Conservation (phyloP, 306 rosid genomes). For the Geum urbanum region DNA sequence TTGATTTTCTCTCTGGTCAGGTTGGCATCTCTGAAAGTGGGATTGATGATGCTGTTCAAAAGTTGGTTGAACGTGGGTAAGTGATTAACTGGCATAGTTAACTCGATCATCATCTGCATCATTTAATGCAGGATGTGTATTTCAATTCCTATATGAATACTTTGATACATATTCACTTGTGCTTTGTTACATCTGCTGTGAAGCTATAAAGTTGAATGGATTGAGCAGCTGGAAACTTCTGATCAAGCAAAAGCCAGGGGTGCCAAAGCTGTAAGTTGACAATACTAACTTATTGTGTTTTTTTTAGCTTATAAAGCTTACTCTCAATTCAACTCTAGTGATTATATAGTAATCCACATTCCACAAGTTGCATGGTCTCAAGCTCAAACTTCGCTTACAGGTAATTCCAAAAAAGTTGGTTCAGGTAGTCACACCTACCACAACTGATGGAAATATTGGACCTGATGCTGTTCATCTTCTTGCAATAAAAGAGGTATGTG, state of each 20-base stretch:
- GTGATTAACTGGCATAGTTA: conserved; percentile 31
- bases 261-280: conserved; percentile 69
- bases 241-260: conserved; percentile 80
- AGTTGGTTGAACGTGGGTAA: conserved; percentile 94
- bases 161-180: neutral
- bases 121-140: neutral
- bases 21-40: conserved; percentile 99
- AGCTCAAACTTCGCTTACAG: conserved; percentile 36
- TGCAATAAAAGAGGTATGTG: conserved; percentile 76
- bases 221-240: conserved; percentile 91
- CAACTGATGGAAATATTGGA: conserved; percentile 64
- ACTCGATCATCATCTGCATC: conserved; percentile 2
- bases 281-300: neutral
- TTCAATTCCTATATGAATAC: neutral
- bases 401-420: conserved; percentile 65
- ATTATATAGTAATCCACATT: neutral
- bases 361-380: conserved; percentile 23
- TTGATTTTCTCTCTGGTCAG: conserved; percentile 32
- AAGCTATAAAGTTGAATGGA: conserved; percentile 92
- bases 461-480: conserved; percentile 88
- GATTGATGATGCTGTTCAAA: conserved; percentile 88
- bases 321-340: neutral
- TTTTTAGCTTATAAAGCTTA: neutral
- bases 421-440: conserved; percentile 85
- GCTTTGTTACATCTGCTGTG: conserved; percentile 28